Evolutionary conservation across 164 flowering plant genomes (phyloP).

Genomic region (Tetrastigma voinierianum): DNA sequence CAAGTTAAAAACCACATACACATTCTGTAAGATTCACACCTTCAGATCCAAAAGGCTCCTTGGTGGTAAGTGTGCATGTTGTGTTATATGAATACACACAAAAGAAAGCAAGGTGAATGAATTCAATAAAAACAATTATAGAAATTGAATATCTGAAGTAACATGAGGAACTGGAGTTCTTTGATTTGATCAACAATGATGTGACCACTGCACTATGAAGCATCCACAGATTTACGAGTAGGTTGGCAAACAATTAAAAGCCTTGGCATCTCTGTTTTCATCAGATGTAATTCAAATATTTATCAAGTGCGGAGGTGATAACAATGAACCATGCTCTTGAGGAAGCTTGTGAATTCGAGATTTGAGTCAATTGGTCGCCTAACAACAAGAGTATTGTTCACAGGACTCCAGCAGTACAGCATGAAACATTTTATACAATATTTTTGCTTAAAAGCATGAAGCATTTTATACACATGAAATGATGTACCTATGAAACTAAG

Average conservation of each 20-base stretch:
- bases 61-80: no score
- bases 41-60: no score
- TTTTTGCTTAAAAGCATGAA: no score
- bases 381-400: constrained; percentile 59
- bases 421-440: background rate
- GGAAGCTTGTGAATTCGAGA: constrained; percentile 28
- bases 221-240: constrained; percentile 17
- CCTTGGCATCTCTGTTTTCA: constrained; percentile 28
- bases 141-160: background rate
- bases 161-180: constrained; percentile 60
- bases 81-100: no score
- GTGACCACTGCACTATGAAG: constrained; percentile 36
- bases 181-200: constrained; percentile 51
- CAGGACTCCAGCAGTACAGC: constrained; percentile 50
- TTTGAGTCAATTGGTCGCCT: constrained; percentile 24
- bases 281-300: constrained; percentile 45
- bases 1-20: no score
- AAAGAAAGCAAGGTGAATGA: background rate
- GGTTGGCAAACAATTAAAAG: constrained; percentile 25
- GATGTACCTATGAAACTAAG: background rate
- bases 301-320: constrained; percentile 73
- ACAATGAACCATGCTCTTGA: constrained; percentile 33
- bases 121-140: background rate
- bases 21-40: no score
- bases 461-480: background rate